Evolutionary conservation across 2,329 filamentous ascomycete species (phyloP).

Genomic region (Hyphodiscus sp.): DNA sequence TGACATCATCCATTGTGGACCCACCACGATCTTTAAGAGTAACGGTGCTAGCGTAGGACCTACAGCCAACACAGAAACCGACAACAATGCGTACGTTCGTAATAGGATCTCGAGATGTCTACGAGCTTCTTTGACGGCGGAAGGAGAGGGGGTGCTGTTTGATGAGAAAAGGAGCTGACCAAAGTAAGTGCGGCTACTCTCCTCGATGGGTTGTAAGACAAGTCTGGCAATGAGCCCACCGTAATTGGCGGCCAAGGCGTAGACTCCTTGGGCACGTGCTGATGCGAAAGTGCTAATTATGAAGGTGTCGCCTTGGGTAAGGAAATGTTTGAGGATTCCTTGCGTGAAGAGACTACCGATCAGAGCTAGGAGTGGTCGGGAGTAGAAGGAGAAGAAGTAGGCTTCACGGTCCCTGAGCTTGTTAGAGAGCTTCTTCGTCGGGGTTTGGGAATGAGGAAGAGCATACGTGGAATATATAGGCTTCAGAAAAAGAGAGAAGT

Average conservation of each 20-base stretch:
- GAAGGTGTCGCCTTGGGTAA: conserved; percentile 91
- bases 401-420: conserved; percentile 11
- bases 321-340: conserved; percentile 81
- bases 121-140: conserved; percentile 36
- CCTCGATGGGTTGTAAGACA: conserved; percentile 91
- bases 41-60: conserved; percentile 71
- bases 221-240: conserved; percentile 83
- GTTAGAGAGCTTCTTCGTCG: conserved; percentile 4
- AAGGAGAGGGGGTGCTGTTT: conserved; percentile 19
- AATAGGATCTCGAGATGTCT: conserved; percentile 58
- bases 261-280: conserved; percentile 78
- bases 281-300: conserved; percentile 74
- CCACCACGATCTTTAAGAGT: conserved; percentile 69
- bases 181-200: conserved; percentile 85
- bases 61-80: conserved; percentile 59
- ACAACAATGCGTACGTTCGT: conserved; percentile 67
- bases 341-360: conserved; percentile 81
- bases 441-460: not conserved
- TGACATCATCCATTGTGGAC: conserved; percentile 65
- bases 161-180: conserved; percentile 61
- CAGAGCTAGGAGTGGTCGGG: conserved; percentile 62
- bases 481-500: conserved; percentile 63
- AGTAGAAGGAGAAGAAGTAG: conserved; percentile 44
- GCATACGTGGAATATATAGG: conserved; percentile 31
- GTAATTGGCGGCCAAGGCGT: conserved; percentile 91